Percentiles rank a stretch among this genome's conserved stretches.
Evolutionary conservation across 1,284 basidiomycete genomes (phyloP).

Genomic region (Ceraceosorus bombacis): DNA sequence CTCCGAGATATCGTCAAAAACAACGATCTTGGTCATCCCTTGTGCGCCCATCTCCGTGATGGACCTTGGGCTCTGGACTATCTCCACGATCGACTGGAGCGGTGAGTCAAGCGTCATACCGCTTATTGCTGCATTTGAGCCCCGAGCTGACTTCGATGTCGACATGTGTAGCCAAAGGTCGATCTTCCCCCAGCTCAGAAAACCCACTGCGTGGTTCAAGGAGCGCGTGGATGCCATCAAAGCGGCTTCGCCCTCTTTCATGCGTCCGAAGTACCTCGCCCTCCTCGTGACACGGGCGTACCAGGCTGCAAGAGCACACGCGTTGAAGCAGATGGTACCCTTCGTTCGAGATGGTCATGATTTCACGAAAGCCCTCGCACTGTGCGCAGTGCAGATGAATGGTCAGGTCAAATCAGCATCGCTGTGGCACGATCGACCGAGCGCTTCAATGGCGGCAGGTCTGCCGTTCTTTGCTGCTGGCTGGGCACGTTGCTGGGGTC

Average conservation of each 20-base stretch:
- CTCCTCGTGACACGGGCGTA: slow-evolving; percentile 36
- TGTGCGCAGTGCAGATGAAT: slow-evolving; percentile 42
- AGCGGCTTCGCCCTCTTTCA: slow-evolving; percentile 31
- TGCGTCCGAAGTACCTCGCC: slow-evolving; percentile 44
- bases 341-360: slow-evolving; percentile 36
- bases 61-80: slow-evolving; percentile 43
- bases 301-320: slow-evolving; percentile 29
- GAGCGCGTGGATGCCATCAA: slow-evolving; percentile 39
- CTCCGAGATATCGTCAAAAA: slow-evolving; percentile 25
- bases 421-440: slow-evolving; percentile 35
- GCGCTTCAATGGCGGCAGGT: slow-evolving; percentile 43
- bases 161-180: background rate
- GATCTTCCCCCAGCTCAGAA: slow-evolving; percentile 26
- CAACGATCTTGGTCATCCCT: slow-evolving; percentile 40
- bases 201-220: slow-evolving; percentile 31
- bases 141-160: too few relatives aligned
- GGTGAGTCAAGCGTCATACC: slow-evolving; percentile 44
- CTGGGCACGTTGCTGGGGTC: slow-evolving; percentile 41
- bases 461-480: slow-evolving; percentile 41
- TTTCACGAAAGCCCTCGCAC: slow-evolving; percentile 35
- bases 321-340: slow-evolving; percentile 29
- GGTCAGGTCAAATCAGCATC: slow-evolving; percentile 39
- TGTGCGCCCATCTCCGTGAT: slow-evolving; percentile 37
- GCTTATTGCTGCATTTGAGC: too few relatives aligned
- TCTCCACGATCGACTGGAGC: slow-evolving; percentile 56